Percentiles rank a stretch among this genome's conserved stretches.
Evolutionary conservation across 2,329 filamentous ascomycete genomes (phyloP).

Genomic region (Fusarium globosum): DNA sequence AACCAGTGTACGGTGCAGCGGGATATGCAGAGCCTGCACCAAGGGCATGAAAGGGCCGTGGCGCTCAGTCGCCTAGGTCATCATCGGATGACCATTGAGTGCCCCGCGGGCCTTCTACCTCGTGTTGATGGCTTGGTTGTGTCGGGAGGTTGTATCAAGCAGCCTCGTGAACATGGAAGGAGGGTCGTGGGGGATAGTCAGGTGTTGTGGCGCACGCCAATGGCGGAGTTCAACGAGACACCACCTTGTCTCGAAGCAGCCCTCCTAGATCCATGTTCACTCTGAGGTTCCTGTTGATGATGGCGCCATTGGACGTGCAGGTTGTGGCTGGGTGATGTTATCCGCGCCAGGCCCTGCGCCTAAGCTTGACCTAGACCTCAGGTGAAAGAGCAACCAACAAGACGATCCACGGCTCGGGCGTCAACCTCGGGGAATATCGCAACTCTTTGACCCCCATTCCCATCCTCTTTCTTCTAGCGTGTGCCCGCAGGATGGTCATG

Average conservation of each 20-base stretch:
- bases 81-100: conserved; percentile 38
- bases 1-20: conserved; percentile 55
- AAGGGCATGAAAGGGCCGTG: conserved; percentile 51
- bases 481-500: conserved; percentile 36
- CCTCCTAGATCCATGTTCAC: conserved; percentile 19
- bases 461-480: conserved; percentile 23
- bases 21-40: conserved; percentile 57
- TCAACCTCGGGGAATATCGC: conserved; percentile 24
- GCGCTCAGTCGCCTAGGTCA: conserved; percentile 30
- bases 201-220: conserved; percentile 54
- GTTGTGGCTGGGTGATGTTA: conserved; percentile 26
- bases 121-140: conserved; percentile 40
- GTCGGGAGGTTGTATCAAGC: conserved; percentile 42
- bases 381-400: conserved; percentile 7
- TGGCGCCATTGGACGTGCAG: conserved; percentile 41
- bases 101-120: conserved; percentile 15
- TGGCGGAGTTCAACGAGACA: conserved; percentile 41
- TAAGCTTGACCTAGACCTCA: background rate
- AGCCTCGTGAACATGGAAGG: conserved; percentile 49
- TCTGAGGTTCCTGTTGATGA: conserved; percentile 32
- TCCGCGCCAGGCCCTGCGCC: conserved; percentile 19
- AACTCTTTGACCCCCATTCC: conserved; percentile 16
- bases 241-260: conserved; percentile 32
- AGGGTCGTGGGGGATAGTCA: conserved; percentile 50
- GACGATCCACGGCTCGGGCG: conserved; percentile 9